Percentiles rank a stretch among this genome's conserved stretches.
Evolutionary conservation across 257 asterid species (phyloP).

Genomic region (Solanum chiquidenum): DNA sequence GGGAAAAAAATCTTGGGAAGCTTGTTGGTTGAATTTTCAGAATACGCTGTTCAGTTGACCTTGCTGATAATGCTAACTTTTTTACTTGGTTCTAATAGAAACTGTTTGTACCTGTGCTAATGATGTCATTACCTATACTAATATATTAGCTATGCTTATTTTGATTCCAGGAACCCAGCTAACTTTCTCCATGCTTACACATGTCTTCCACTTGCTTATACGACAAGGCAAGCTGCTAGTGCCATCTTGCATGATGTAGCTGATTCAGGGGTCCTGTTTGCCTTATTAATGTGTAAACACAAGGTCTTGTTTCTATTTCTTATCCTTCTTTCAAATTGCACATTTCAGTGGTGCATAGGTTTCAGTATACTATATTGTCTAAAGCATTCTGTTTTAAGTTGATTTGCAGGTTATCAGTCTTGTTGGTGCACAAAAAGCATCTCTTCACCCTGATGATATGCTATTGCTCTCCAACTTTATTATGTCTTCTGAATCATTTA

Average conservation of each 20-base stretch:
- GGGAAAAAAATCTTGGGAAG: background rate
- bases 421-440: constrained; percentile 88
- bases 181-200: constrained; percentile 94
- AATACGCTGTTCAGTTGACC: background rate
- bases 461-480: constrained; percentile 84
- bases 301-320: constrained; percentile 50
- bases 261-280: constrained; percentile 82
- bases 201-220: constrained; percentile 80
- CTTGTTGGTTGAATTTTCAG: background rate
- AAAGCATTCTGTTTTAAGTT: constrained; percentile 10
- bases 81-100: background rate
- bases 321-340: background rate
- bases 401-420: constrained; percentile 87
- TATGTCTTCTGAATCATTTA: constrained; percentile 87
- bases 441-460: constrained; percentile 94
- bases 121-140: background rate
- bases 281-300: constrained; percentile 89
- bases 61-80: background rate
- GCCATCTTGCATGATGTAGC: constrained; percentile 89
- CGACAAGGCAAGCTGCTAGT: constrained; percentile 92
- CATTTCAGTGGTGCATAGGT: background rate
- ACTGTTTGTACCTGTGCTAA: background rate
- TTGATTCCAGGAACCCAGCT: constrained; percentile 77
- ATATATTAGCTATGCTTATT: background rate
- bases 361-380: background rate